phyloP scores from a whole-genome alignment of 306 rosid genomes.

The Prunus armeniaca region DNA sequence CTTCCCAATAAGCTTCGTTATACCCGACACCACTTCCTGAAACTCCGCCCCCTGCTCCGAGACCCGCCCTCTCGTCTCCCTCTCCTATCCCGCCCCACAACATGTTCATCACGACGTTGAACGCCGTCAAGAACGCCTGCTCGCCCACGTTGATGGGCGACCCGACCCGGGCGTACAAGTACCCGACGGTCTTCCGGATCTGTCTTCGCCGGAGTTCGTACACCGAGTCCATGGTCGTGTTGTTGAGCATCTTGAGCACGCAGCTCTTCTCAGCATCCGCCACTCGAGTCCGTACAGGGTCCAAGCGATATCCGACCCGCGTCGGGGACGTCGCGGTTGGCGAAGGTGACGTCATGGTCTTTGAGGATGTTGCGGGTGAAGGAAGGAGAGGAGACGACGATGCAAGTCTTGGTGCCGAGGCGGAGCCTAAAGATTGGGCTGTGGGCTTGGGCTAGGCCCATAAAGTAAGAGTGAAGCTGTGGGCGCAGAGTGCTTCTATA shows the following conservation, averaged over 20 bases:
- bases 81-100: constrained; percentile 70
- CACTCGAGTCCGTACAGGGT: constrained; percentile 68
- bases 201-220: constrained; percentile 55
- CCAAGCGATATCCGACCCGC: constrained; percentile 63
- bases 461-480: constrained; percentile 68
- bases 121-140: constrained; percentile 43
- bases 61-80: constrained; percentile 38
- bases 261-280: constrained; percentile 77
- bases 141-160: constrained; percentile 48
- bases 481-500: constrained; percentile 47
- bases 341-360: constrained; percentile 59
- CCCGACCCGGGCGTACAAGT: constrained; percentile 33
- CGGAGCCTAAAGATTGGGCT: constrained; percentile 64
- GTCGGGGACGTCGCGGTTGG: constrained; percentile 70
- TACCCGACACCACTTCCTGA: constrained; percentile 36
- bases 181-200: constrained; percentile 38
- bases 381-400: constrained; percentile 52
- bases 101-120: constrained; percentile 66
- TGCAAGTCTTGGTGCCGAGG: constrained; percentile 49
- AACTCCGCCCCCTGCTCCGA: constrained; percentile 48
- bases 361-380: constrained; percentile 52
- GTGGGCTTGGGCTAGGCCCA: constrained; percentile 35
- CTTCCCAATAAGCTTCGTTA: constrained; percentile 35
- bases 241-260: constrained; percentile 63
- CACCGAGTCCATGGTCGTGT: constrained; percentile 48